Percentiles rank a stretch among this genome's conserved stretches.
These are phyloP conservation scores for Stemphylium lycopersici DNA, from an alignment of 2,329 filamentous ascomycete genomes.

Conservation along the genomic window DNA sequence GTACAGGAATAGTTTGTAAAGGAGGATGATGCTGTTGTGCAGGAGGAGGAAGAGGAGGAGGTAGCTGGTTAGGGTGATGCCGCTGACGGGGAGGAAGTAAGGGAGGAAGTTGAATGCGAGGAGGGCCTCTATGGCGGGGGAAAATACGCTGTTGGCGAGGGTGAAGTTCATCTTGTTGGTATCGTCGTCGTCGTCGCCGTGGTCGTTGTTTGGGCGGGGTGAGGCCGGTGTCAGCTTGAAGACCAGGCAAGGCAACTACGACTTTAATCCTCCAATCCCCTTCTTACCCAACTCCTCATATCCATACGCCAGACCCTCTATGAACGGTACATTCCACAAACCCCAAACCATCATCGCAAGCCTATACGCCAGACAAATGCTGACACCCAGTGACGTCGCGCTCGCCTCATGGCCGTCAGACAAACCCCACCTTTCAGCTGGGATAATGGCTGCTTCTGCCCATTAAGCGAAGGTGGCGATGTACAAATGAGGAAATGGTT, in stretches of 20 bases:
- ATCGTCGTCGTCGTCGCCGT: not conserved
- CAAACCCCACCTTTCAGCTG: not conserved
- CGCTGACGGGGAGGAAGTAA: constrained; percentile 10
- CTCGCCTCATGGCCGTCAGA: not conserved
- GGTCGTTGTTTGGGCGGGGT: not conserved
- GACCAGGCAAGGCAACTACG: not conserved
- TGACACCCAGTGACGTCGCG: not conserved
- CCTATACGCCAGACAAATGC: no score
- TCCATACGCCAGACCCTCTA: not conserved
- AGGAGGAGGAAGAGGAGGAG: constrained; percentile 25
- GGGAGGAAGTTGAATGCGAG: constrained; percentile 30
- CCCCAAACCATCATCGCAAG: no score
- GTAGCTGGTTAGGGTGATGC: constrained; percentile 18
- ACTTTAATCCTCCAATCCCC: no score
- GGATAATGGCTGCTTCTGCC: not conserved
- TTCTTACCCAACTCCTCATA: no score
- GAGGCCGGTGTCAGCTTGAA: not conserved
- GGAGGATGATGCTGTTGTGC: constrained; percentile 22
- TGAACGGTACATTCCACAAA: not conserved
- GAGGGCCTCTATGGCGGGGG: constrained; percentile 27
- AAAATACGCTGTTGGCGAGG: constrained; percentile 18
- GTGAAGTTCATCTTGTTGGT: constrained; percentile 23
- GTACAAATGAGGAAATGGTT: not conserved
- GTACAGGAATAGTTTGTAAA: constrained; percentile 40
- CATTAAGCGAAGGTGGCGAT: not conserved